Percentiles rank a stretch among this genome's conserved stretches.
phyloP scores from a whole-genome alignment of 2,329 filamentous ascomycete genomes.

The Sphaerulina musiva region DNA sequence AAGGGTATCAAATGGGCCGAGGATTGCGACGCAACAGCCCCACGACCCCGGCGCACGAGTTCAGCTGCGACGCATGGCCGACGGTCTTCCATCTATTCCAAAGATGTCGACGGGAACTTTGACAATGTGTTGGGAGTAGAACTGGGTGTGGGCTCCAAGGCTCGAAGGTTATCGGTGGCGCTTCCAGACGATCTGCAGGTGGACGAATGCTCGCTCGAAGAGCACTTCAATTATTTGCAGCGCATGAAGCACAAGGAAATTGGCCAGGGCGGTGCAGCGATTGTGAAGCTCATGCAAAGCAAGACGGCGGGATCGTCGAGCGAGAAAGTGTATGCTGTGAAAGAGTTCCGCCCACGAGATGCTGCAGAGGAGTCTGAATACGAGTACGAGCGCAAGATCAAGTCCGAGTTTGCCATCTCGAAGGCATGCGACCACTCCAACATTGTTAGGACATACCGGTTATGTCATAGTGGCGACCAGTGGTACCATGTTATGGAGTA shows the following conservation, averaged over 20 bases:
- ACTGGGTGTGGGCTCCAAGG: conserved; percentile 32
- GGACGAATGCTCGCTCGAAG: conserved; percentile 40
- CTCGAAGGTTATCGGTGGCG: conserved; percentile 30
- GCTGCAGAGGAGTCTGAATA: conserved; percentile 57
- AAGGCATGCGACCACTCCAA: conserved; percentile 82
- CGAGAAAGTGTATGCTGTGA: conserved; percentile 63
- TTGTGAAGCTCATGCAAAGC: conserved; percentile 71
- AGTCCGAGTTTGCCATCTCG: conserved; percentile 81
- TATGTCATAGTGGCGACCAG: conserved; percentile 63
- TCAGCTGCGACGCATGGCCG: conserved; percentile 26
- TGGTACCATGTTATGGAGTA: conserved; percentile 96
- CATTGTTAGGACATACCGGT: conserved; percentile 70
- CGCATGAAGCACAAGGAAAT: conserved; percentile 68
- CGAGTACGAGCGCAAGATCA: conserved; percentile 83
- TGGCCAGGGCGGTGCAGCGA: conserved; percentile 75
- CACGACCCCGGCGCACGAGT: conserved; percentile 23
- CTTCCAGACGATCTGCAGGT: conserved; percentile 30
- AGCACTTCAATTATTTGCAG: conserved; percentile 55
- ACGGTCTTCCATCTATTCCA: conserved; percentile 30
- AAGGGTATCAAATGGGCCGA: conserved; percentile 24
- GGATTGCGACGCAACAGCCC: conserved; percentile 10
- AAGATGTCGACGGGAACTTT: conserved; percentile 21
- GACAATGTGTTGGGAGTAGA: conserved; percentile 30
- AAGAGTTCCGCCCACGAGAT: conserved; percentile 73
- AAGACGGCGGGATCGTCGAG: conserved; percentile 51